These are phyloP conservation scores for Talaromyces rugulosus DNA, from an alignment of 2,329 filamentous ascomycete genomes.

Conservation along the genomic window DNA sequence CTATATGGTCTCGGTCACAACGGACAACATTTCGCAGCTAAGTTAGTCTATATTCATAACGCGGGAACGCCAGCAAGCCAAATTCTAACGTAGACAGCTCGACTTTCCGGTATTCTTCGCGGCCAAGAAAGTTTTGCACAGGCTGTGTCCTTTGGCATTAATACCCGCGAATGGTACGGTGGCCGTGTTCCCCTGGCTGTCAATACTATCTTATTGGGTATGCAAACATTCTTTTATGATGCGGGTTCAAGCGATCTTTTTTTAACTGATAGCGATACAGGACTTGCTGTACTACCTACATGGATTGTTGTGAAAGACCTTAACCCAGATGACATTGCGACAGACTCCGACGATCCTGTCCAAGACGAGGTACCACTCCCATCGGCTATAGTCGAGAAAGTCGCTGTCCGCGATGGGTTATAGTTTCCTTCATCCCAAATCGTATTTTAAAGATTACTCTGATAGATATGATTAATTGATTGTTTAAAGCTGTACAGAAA, in stretches of 20 bases:
- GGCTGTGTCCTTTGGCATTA: slow-evolving; percentile 42
- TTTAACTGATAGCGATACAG: slow-evolving; percentile 13
- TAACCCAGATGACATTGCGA: too few species aligned
- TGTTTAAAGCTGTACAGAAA: too few species aligned
- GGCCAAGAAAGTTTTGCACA: slow-evolving; percentile 45
- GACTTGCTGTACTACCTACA: slow-evolving; percentile 23
- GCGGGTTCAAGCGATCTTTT: background rate
- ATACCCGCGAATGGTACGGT: slow-evolving; percentile 41
- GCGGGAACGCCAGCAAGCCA: too few species aligned
- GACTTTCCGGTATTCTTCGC: slow-evolving; percentile 41
- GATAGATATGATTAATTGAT: too few species aligned
- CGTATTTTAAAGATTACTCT: too few species aligned
- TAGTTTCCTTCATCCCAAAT: too few species aligned
- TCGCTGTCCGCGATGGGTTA: too few species aligned
- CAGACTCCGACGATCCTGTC: too few species aligned
- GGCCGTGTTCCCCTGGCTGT: slow-evolving; percentile 40
- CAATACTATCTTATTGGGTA: slow-evolving; percentile 33
- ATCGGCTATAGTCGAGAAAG: too few species aligned
- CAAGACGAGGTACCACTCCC: too few species aligned
- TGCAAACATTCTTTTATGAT: slow-evolving; percentile 1
- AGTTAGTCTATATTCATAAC: slow-evolving; percentile 13
- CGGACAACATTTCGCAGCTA: slow-evolving; percentile 52
- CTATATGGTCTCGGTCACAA: slow-evolving; percentile 53
- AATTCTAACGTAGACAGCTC: slow-evolving; percentile 16
- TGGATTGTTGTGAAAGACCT: slow-evolving; percentile 20